Conservation (phyloP, 1,284 basidiomycete genomes). For the Cutaneotrichosporon cavernicola region DNA sequence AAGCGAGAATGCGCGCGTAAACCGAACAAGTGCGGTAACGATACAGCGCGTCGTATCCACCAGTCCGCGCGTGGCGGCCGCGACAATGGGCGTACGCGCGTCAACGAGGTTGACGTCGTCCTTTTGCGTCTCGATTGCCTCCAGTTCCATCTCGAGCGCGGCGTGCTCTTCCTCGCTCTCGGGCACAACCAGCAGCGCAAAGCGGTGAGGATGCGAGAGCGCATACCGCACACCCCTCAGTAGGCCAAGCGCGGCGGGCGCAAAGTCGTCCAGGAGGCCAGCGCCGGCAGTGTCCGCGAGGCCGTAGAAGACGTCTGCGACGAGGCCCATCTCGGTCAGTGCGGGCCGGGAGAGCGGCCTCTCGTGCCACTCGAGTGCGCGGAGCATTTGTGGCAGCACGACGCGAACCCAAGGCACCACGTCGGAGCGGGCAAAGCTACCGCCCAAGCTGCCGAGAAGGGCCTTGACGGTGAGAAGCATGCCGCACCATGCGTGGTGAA, state of each 20-base stretch:
- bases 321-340: slow-evolving; percentile 76
- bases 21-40: slow-evolving; percentile 66
- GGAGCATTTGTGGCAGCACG: slow-evolving; percentile 74
- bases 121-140: slow-evolving; percentile 53
- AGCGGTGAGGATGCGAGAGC: slow-evolving; percentile 82
- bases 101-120: slow-evolving; percentile 56
- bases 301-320: slow-evolving; percentile 70
- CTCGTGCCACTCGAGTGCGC: slow-evolving; percentile 73
- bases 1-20: slow-evolving; percentile 68
- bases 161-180: slow-evolving; percentile 66
- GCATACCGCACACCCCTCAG: slow-evolving; percentile 86
- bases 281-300: slow-evolving; percentile 55
- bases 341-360: slow-evolving; percentile 68
- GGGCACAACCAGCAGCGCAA: slow-evolving; percentile 75
- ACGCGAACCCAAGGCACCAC: slow-evolving; percentile 81
- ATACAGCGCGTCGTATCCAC: slow-evolving; percentile 68
- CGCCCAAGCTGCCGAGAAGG: slow-evolving; percentile 60
- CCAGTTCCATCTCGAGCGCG: slow-evolving; percentile 61
- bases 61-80: slow-evolving; percentile 66
- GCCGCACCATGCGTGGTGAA: slow-evolving; percentile 78
- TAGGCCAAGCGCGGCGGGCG: slow-evolving; percentile 65
- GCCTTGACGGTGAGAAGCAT: slow-evolving; percentile 79
- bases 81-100: slow-evolving; percentile 67
- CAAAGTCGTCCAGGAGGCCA: slow-evolving; percentile 63
- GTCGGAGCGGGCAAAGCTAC: slow-evolving; percentile 76